A percentile compares a stretch with the other conserved stretches of the same genome.
phyloP scores from a whole-genome alignment of 2,329 filamentous ascomycete species.

The Colletotrichum lini region DNA sequence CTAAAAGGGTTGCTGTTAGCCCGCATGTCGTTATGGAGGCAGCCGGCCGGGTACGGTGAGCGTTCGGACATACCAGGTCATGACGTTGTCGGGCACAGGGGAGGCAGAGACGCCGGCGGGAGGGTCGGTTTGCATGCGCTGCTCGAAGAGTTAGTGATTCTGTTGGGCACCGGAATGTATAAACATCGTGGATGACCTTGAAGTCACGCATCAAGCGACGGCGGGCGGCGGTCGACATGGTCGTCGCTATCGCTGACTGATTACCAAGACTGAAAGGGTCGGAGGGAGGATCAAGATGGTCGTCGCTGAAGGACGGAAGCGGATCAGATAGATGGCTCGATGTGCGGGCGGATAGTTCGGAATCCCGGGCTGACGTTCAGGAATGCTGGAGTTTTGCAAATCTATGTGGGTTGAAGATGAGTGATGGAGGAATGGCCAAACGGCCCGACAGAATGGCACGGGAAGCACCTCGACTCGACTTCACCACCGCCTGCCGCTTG shows the following conservation, averaged over 20 bases:
- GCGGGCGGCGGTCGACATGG: constrained; percentile 90
- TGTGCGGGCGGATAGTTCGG: not conserved
- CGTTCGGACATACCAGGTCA: constrained; percentile 82
- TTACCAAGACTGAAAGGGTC: constrained; percentile 30
- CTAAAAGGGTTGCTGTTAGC: constrained; percentile 60
- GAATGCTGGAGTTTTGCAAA: constrained; percentile 15
- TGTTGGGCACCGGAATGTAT: not conserved
- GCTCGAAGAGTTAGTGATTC: constrained; percentile 40
- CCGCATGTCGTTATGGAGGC: not conserved
- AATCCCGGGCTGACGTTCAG: not conserved
- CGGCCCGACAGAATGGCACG: constrained; percentile 33
- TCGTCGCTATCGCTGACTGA: constrained; percentile 45
- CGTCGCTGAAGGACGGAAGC: constrained; percentile 9
- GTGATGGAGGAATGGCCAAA: constrained; percentile 22
- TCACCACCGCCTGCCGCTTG: constrained; percentile 40
- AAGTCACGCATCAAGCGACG: constrained; percentile 99
- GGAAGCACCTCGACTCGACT: constrained; percentile 29
- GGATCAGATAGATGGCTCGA: not conserved
- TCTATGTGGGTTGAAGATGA: constrained; percentile 2
- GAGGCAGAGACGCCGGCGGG: constrained; percentile 97
- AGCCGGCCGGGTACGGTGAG: not conserved
- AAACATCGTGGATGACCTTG: constrained; percentile 74
- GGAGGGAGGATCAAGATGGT: not conserved
- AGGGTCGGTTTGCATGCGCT: constrained; percentile 99
- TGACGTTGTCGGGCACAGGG: constrained; percentile 95